These are phyloP conservation scores for Phytophthora sp. DNA, from an alignment of 352 stramenopile genomes.

Conservation along the genomic window DNA sequence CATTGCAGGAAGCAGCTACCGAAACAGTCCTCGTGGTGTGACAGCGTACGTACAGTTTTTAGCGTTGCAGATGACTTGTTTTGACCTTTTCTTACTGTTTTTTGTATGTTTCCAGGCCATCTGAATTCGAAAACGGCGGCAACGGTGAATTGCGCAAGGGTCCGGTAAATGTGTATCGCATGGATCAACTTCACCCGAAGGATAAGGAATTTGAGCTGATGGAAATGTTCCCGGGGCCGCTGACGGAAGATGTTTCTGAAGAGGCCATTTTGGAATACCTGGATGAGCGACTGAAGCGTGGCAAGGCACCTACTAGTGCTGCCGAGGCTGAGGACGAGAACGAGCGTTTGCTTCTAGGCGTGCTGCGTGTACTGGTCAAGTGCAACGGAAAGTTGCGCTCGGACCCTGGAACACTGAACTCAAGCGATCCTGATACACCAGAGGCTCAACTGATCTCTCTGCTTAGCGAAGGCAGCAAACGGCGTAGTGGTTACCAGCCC, in stretches of 20 bases:
- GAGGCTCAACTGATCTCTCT: slow-evolving; percentile 73
- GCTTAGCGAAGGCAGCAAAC: slow-evolving; percentile 71
- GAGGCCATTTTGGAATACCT: slow-evolving; percentile 74
- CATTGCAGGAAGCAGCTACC: slow-evolving; percentile 55
- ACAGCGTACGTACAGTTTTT: slow-evolving; percentile 47
- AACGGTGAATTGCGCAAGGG: slow-evolving; percentile 81
- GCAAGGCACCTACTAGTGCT: slow-evolving; percentile 22
- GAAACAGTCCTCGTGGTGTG: slow-evolving; percentile 65
- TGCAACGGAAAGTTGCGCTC: slow-evolving; percentile 81
- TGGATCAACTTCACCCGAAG: slow-evolving; percentile 81
- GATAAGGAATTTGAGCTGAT: slow-evolving; percentile 74
- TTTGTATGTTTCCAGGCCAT: slow-evolving; percentile 40
- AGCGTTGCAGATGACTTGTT: slow-evolving; percentile 7
- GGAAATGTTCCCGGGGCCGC: slow-evolving; percentile 76
- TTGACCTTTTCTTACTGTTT: slow-evolving; percentile 14
- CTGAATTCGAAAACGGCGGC: slow-evolving; percentile 55
- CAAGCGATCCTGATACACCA: slow-evolving; percentile 63
- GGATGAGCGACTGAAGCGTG: slow-evolving; percentile 58
- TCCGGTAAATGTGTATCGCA: slow-evolving; percentile 78
- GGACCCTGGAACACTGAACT: slow-evolving; percentile 39
- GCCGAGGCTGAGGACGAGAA: slow-evolving; percentile 55
- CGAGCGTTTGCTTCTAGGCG: slow-evolving; percentile 67
- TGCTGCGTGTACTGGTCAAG: slow-evolving; percentile 79
- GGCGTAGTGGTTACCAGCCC: slow-evolving; percentile 56
- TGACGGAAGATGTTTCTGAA: slow-evolving; percentile 67